Evolutionary conservation across 2,329 filamentous ascomycete genomes (phyloP).

Genomic region (Sclerotiophoma versabilis): DNA sequence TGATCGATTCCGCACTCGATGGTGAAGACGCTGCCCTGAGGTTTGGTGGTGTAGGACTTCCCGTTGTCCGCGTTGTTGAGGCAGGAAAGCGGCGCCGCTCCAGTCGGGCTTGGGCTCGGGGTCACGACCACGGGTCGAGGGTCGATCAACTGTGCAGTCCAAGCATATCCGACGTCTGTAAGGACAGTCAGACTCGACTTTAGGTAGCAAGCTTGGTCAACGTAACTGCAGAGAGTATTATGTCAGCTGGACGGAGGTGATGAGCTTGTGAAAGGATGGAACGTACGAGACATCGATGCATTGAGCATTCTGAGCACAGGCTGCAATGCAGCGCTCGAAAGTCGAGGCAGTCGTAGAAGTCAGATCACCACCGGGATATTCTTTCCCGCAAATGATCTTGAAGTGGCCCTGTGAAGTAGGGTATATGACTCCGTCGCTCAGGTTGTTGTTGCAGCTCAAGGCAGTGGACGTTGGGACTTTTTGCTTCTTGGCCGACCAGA

Average conservation of each 20-base stretch:
- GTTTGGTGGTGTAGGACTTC: background rate
- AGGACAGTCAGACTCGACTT: background rate
- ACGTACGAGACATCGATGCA: constrained; percentile 9
- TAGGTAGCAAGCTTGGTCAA: constrained; percentile 4
- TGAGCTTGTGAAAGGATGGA: background rate
- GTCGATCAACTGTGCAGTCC: constrained; percentile 1
- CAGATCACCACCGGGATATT: background rate
- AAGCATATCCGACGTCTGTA: background rate
- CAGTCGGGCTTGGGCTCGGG: background rate
- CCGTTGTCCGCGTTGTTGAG: background rate
- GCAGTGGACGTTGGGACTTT: background rate
- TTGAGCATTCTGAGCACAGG: background rate
- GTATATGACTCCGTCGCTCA: background rate
- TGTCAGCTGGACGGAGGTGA: background rate
- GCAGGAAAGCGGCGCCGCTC: background rate
- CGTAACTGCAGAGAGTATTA: background rate
- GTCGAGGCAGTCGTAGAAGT: background rate
- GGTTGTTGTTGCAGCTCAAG: background rate
- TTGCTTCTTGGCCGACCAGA: constrained; percentile 8
- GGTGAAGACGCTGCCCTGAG: background rate
- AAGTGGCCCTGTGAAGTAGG: background rate
- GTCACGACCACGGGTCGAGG: background rate
- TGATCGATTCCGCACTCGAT: background rate
- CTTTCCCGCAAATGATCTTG: constrained; percentile 4
- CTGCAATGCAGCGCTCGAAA: constrained; percentile 5